Evolutionary conservation across 768 basidiomycete species (phyloP).

Genomic region (Psilocybe azurescens): DNA sequence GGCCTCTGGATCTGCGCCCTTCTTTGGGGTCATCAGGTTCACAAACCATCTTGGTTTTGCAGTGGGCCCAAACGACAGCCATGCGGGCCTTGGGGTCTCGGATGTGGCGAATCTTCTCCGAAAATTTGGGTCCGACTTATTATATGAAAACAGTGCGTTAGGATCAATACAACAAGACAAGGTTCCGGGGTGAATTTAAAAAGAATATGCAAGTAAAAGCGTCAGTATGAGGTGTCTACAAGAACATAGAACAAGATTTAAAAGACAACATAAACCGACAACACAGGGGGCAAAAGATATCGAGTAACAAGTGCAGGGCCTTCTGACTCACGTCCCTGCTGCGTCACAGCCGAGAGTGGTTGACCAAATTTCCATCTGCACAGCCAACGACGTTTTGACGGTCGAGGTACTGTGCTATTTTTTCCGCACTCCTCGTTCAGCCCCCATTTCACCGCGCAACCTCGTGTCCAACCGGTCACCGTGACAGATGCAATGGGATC

Average conservation of each 20-base stretch:
- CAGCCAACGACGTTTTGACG: constrained; percentile 37
- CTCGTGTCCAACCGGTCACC: constrained; percentile 83
- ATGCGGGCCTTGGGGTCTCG: constrained; percentile 88
- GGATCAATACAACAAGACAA: constrained; percentile 18
- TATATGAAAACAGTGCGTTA: constrained; percentile 24
- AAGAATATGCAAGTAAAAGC: constrained; percentile 61
- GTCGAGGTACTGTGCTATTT: constrained; percentile 37
- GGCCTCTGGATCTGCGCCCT: constrained; percentile 63
- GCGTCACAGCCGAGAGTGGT: constrained; percentile 74
- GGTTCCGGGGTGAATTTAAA: constrained; percentile 25
- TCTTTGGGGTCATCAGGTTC: constrained; percentile 90
- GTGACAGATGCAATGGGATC: constrained; percentile 65
- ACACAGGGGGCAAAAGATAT: constrained; percentile 67
- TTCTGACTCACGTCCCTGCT: constrained; percentile 58
- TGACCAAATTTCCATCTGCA: constrained; percentile 51
- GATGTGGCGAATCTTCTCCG: constrained; percentile 85
- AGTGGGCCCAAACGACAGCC: constrained; percentile 84
- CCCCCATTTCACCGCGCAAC: constrained; percentile 96
- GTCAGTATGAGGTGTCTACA: constrained; percentile 66
- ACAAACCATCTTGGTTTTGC: constrained; percentile 89
- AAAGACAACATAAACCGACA: constrained; percentile 37
- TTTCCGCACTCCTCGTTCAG: constrained; percentile 94
- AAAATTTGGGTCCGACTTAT: constrained; percentile 84
- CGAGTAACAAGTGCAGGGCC: constrained; percentile 68
- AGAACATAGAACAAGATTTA: constrained; percentile 26